Conservation (phyloP, 768 basidiomycete species). For the Auricularia cornea region DNA sequence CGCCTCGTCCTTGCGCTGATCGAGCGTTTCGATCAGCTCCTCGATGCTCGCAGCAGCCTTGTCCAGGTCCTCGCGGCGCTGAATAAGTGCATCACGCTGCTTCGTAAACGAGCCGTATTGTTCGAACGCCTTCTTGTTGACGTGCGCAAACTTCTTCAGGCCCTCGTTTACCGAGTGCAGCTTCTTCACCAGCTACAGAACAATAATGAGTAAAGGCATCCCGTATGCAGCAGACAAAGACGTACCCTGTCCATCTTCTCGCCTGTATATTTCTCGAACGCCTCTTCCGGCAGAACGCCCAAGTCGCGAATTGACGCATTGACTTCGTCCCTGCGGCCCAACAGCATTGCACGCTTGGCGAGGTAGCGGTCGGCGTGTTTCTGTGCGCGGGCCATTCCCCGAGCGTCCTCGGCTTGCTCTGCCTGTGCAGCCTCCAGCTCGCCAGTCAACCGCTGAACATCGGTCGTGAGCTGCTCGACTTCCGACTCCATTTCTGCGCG, state of each 20-base stretch:
- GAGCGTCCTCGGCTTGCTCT: conserved; percentile 79
- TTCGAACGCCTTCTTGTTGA: conserved; percentile 99
- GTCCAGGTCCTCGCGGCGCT: conserved; percentile 86
- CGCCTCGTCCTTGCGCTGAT: conserved; percentile 96
- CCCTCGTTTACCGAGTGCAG: conserved; percentile 89
- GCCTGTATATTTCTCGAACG: conserved; percentile 87
- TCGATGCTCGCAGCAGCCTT: conserved; percentile 83
- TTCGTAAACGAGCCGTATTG: conserved; percentile 98
- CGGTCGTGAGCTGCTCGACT: conserved; percentile 48
- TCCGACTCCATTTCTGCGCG: conserved; percentile 66
- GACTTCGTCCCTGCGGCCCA: conserved; percentile 83
- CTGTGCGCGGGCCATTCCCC: conserved; percentile 82
- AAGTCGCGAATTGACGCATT: conserved; percentile 93
- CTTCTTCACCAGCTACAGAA: conserved; percentile 80
- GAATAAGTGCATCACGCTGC: conserved; percentile 83
- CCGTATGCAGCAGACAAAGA: conserved; percentile 5
- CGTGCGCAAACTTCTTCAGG: conserved; percentile 93
- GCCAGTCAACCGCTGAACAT: conserved; percentile 58
- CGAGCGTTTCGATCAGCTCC: conserved; percentile 86
- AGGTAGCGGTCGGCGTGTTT: conserved; percentile 94
- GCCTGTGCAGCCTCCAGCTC: conserved; percentile 68
- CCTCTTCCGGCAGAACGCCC: conserved; percentile 94
- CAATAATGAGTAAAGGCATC: no score
- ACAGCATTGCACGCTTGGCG: conserved; percentile 81
- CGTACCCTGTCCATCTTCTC: conserved; percentile 82